These are phyloP conservation scores for Dendrocalamus sinicus DNA, from an alignment of 176 grass and related monocot species.

Conservation along the genomic window DNA sequence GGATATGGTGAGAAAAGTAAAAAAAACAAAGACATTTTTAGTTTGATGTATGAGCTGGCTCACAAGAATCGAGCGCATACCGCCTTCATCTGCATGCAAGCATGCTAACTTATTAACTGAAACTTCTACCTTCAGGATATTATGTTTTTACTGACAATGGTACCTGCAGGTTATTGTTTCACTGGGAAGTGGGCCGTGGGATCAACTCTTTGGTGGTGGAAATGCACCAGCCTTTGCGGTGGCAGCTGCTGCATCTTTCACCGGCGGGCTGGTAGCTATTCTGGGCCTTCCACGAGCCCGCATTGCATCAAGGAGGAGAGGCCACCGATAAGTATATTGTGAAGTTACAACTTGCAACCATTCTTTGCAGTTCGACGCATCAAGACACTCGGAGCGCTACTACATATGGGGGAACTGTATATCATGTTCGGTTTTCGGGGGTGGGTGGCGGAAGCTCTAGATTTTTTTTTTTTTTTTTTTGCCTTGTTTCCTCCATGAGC, in stretches of 20 bases:
- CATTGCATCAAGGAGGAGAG: constrained; percentile 54
- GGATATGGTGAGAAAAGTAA: background rate
- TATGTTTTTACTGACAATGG: constrained; percentile 24
- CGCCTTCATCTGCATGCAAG: background rate
- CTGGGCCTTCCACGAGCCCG: constrained; percentile 69
- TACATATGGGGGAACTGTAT: background rate
- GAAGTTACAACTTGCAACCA: constrained; percentile 38
- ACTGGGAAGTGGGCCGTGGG: constrained; percentile 75
- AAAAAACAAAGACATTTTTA: background rate
- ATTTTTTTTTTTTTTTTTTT: background rate
- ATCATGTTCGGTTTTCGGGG: background rate
- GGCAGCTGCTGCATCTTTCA: constrained; percentile 70
- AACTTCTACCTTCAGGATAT: background rate
- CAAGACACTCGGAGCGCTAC: background rate
- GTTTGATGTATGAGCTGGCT: background rate
- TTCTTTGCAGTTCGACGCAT: constrained; percentile 48
- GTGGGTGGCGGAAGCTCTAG: too few species aligned
- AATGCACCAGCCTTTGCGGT: constrained; percentile 83
- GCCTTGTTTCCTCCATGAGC: background rate
- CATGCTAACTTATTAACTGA: background rate
- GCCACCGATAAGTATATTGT: constrained; percentile 43
- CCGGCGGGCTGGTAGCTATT: constrained; percentile 79
- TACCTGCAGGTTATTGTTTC: constrained; percentile 73
- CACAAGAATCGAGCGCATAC: background rate
- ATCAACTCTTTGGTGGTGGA: constrained; percentile 81